Base-by-base conservation (phyloP, 352 stramenopile genomes). In the Phytophthora tentaculata region DNA sequence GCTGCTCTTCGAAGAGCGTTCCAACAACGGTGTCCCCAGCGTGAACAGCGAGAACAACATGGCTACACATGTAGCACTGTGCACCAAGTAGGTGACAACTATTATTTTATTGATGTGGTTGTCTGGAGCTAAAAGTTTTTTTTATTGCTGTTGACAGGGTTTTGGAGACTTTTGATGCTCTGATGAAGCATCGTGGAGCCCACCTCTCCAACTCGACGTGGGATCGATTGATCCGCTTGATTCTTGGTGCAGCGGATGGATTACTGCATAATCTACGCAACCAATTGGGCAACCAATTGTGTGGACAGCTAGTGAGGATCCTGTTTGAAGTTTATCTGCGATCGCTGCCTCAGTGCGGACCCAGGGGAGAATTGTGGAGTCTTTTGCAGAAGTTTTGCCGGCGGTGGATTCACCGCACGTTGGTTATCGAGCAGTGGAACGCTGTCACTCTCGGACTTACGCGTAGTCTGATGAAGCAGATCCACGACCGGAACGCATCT, bases 341-440 rank as follows among this genome's bases (percentile, higher is more conserved):
- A 32, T 95, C 88, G 26, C 67, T 96, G 24, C 69, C 74, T 14
- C 69, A 84, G 22, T 95, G 86, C 32, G 88, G 88, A 7, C 85
- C 88, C 6, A 74, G 83, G 26, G 81, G 86, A 32, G 88, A 96
- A 24, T 69, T 88, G 6, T 96, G 86, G 86, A 84, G 81, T 44
- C 54, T 96, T 37, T 53, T 96, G 56, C 86, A 94, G 52, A 96
- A 94, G 53, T 96, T 96, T 57, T 96, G 87, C 48, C 82, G 88
- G 0, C 84, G 88, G 8, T 95, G 88, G 88, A 94, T 93, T 51
- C 88, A 96, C 51, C 85, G 88, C n/a, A 74, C 80, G 8, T 50
- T 92, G n/a, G 88, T 96, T 19, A 90, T 96, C 14, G 88, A 96
- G 68, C 88, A 96, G 64, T 96, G 88, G 88, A 95, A 96, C 51